Conservation (phyloP, 768 basidiomycete genomes). For the Mycena olivaceomarginata region DNA sequence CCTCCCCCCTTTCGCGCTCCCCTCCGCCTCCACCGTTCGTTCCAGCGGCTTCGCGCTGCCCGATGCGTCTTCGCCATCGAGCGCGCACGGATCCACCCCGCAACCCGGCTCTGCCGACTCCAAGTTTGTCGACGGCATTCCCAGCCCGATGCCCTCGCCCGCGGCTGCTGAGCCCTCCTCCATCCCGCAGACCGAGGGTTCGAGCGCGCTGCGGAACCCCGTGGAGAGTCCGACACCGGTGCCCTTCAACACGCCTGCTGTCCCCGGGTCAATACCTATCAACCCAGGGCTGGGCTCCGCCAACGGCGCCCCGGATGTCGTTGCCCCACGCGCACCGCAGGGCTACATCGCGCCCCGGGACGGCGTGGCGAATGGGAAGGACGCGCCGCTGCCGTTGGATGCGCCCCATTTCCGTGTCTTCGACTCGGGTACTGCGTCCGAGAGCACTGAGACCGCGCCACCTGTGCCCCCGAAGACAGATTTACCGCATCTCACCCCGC, state of each 20-base stretch:
- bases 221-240: background rate
- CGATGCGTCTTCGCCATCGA: background rate
- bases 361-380: background rate
- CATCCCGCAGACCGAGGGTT: background rate
- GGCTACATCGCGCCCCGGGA: background rate
- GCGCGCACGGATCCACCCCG: background rate
- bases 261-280: background rate
- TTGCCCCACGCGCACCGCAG: background rate
- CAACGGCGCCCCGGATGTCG: background rate
- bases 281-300: slow-evolving; percentile 7
- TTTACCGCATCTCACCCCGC: background rate
- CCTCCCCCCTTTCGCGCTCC: background rate
- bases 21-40: too few species aligned
- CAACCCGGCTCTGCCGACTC: background rate
- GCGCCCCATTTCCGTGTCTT: background rate
- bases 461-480: background rate
- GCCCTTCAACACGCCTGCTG: background rate
- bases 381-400: slow-evolving; percentile 1
- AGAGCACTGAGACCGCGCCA: background rate
- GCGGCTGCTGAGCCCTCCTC: background rate
- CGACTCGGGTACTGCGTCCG: background rate
- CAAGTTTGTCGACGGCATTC: background rate
- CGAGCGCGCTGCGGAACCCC: too few species aligned
- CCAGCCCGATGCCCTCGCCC: background rate
- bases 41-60: background rate